A percentile compares a stretch with the other conserved stretches of the same genome.
Conservation (phyloP, 441 rosid species). For the Mallotus repandus region DNA sequence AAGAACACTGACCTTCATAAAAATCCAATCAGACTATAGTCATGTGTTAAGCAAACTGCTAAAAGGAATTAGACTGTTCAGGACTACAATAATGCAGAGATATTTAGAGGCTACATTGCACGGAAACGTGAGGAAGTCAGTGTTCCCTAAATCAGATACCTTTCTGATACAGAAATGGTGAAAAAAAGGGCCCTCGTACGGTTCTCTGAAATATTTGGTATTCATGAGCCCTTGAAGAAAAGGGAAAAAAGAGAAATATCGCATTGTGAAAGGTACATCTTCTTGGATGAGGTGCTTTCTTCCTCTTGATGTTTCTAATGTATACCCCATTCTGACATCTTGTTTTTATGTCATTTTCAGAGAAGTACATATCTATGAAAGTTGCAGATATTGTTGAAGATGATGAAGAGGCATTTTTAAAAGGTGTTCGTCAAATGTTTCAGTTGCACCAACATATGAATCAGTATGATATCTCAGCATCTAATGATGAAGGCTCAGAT, state of each 20-base stretch:
- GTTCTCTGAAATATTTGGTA: constrained; percentile 95
- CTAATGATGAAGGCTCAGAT: constrained; percentile 35
- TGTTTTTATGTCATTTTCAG: constrained; percentile 43
- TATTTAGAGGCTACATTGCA: too few relatives aligned
- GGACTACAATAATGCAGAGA: not conserved
- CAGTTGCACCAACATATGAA: constrained; percentile 33
- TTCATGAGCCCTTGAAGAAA: constrained; percentile 74
- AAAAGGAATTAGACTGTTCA: not conserved
- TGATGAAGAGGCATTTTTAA: constrained; percentile 82
- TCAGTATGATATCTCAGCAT: constrained; percentile 44
- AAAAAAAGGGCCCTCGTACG: too few relatives aligned
- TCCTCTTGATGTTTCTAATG: not conserved
- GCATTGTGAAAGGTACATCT: constrained; percentile 59
- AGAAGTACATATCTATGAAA: constrained; percentile 54
- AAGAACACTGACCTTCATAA: not conserved
- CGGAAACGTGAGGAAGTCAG: too few relatives aligned
- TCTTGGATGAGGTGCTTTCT: constrained; percentile 1
- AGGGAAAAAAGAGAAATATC: constrained; percentile 63
- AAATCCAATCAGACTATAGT: too few relatives aligned
- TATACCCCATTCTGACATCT: constrained; percentile 14
- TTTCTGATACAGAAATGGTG: too few relatives aligned
- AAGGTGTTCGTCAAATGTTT: constrained; percentile 46
- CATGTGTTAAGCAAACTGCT: not conserved
- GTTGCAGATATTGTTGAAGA: constrained; percentile 77
- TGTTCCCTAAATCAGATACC: too few relatives aligned